phyloP scores from a whole-genome alignment of 2,329 filamentous ascomycete species.

The Alternaria alternata region DNA sequence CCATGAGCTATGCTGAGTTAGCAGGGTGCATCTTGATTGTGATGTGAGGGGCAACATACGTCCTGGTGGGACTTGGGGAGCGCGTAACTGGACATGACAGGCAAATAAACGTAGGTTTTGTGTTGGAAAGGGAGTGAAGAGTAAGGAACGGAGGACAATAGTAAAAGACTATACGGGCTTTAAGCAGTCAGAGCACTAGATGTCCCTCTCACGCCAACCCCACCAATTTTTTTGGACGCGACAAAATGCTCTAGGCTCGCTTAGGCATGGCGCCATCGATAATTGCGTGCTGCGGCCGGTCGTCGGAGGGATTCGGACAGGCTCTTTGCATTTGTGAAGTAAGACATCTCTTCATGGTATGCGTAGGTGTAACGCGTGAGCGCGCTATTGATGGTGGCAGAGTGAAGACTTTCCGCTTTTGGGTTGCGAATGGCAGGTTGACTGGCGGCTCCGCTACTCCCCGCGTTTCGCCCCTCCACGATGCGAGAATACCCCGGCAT shows the following conservation, averaged over 20 bases:
- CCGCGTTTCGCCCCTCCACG: slow-evolving; percentile 19
- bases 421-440: slow-evolving; percentile 7
- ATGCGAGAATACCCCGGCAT: slow-evolving; percentile 21
- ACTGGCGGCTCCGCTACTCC: slow-evolving; percentile 11
- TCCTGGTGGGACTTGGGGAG: slow-evolving; percentile 72
- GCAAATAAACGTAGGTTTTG: slow-evolving; percentile 17
- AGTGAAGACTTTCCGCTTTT: slow-evolving; percentile 6
- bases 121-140: not conserved
- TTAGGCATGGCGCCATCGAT: slow-evolving; percentile 26
- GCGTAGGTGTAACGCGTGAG: not conserved
- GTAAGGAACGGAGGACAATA: slow-evolving; percentile 10
- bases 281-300: slow-evolving; percentile 25
- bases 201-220: slow-evolving; percentile 12
- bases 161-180: slow-evolving; percentile 9
- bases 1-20: slow-evolving; percentile 78
- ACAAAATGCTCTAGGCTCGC: slow-evolving; percentile 26
- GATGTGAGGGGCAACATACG: slow-evolving; percentile 55
- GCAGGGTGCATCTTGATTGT: slow-evolving; percentile 23
- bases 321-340: not conserved
- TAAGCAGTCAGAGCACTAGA: slow-evolving; percentile 16
- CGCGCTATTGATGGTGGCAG: not conserved
- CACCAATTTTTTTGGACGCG: slow-evolving; percentile 41
- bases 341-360: not conserved
- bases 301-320: slow-evolving; percentile 30
- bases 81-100: slow-evolving; percentile 63